phyloP scores from a whole-genome alignment of 2,329 filamentous ascomycete genomes.

The Colletotrichum truncatum region DNA sequence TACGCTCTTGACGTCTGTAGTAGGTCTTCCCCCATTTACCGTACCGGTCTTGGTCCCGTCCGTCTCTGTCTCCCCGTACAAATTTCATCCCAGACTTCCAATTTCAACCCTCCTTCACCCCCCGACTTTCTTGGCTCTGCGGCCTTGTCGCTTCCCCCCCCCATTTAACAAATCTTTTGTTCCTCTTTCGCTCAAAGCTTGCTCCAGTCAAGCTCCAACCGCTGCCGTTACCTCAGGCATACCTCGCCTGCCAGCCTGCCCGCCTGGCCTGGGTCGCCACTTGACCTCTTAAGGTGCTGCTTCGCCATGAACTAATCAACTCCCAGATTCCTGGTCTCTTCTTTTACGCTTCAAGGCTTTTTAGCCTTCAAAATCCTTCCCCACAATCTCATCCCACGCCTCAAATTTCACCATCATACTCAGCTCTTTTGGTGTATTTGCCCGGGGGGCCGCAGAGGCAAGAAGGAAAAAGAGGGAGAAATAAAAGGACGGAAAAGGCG shows the following conservation, averaged over 20 bases:
- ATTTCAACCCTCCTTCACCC: constrained; percentile 14
- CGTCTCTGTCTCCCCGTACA: constrained; percentile 19
- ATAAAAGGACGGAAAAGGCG: background rate
- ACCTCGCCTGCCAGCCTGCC: background rate
- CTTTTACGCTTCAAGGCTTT: constrained; percentile 11
- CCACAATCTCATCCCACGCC: background rate
- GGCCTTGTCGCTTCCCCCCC: constrained; percentile 4
- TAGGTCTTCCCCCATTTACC: background rate
- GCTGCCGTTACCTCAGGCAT: constrained; percentile 26
- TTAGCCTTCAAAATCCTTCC: constrained; percentile 6
- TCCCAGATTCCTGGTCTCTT: constrained; percentile 6
- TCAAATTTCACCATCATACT: background rate
- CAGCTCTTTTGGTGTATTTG: background rate
- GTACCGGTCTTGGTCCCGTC: constrained; percentile 9
- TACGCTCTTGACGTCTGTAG: too few species aligned
- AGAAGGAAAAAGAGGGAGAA: background rate
- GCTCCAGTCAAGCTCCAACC: constrained; percentile 20
- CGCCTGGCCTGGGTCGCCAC: constrained; percentile 2
- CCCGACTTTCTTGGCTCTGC: background rate
- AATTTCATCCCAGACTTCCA: constrained; percentile 17
- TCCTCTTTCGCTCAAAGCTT: constrained; percentile 25
- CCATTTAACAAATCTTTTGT: constrained; percentile 19
- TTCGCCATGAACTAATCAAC: constrained; percentile 28
- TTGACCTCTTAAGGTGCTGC: constrained; percentile 24
- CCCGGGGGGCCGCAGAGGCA: background rate